These are phyloP conservation scores for Kregervanrija pseudodelftensis DNA, from an alignment of 805 yeast genomes.

Conservation along the genomic window DNA sequence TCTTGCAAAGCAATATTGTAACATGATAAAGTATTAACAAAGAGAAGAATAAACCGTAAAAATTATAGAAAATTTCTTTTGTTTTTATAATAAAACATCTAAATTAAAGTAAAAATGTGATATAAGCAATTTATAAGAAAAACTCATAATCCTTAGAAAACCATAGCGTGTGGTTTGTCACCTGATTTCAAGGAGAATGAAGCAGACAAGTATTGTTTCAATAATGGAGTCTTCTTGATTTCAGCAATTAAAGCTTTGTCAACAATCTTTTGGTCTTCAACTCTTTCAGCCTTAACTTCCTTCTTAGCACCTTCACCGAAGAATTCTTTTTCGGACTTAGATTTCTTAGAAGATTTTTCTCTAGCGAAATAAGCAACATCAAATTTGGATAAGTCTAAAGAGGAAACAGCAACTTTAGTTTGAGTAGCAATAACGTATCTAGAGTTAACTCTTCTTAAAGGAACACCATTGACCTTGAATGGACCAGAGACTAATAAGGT, in stretches of 20 bases:
- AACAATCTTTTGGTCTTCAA: conserved; percentile 92
- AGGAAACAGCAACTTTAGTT: conserved; percentile 74
- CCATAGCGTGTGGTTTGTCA: conserved; percentile 97
- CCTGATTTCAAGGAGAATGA: conserved; percentile 96
- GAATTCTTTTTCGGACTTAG: conserved; percentile 88
- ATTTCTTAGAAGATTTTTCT: conserved; percentile 77
- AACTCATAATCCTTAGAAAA: conserved; percentile 54
- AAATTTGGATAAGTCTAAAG: conserved; percentile 85
- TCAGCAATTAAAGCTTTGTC: conserved; percentile 89
- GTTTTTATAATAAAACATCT: no score
- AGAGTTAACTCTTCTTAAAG: conserved; percentile 97
- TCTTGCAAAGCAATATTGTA: no score
- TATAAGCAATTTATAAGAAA: not conserved
- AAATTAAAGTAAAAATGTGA: no score
- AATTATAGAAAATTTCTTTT: no score
- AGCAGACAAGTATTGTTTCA: conserved; percentile 93
- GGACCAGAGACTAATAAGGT: conserved; percentile 97
- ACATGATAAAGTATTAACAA: no score
- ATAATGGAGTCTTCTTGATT: conserved; percentile 95
- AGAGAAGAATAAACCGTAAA: no score
- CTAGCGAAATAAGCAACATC: conserved; percentile 93
- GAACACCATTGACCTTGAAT: conserved; percentile 99
- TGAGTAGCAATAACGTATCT: conserved; percentile 99
- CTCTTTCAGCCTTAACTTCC: conserved; percentile 87
- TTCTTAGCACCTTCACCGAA: conserved; percentile 72